phyloP scores from a whole-genome alignment of 164 flowering plant genomes.

The Magnolia kwangsiensis region DNA sequence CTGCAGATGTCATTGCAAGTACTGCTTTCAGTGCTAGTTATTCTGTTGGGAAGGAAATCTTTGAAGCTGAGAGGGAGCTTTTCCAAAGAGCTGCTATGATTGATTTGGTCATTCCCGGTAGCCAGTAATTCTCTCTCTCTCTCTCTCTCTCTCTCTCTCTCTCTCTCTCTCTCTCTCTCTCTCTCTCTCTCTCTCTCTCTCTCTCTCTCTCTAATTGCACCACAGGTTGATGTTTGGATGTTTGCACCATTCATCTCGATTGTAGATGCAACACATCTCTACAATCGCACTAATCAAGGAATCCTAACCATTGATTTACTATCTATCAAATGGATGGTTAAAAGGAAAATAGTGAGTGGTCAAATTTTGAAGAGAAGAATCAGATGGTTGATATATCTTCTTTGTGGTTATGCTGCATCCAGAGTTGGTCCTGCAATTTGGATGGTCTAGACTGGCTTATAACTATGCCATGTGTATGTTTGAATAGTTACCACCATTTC shows the following conservation, averaged over 20 bases:
- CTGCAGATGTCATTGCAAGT: constrained; percentile 31
- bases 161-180: background rate
- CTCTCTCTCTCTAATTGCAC: background rate
- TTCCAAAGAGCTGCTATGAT: constrained; percentile 3
- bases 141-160: background rate
- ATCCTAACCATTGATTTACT: background rate
- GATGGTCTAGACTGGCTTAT: no score
- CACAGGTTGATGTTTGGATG: no score
- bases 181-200: background rate
- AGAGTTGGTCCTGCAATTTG: no score
- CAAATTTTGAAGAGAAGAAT: no score
- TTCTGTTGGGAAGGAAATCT: constrained; percentile 25
- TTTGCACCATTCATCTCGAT: no score
- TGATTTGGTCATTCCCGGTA: constrained; percentile 25
- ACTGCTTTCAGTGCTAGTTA: constrained; percentile 37
- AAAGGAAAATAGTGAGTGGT: no score
- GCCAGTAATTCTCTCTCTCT: constrained; percentile 9
- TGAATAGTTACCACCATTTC: no score
- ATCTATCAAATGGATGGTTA: background rate
- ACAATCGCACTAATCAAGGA: background rate
- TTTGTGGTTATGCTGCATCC: background rate
- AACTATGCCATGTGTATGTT: background rate
- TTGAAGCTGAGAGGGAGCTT: constrained; percentile 27
- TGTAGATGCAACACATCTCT: background rate
- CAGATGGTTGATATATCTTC: no score